phyloP scores from a whole-genome alignment of 2,329 filamentous ascomycete genomes.

The Penicillium sp. region DNA sequence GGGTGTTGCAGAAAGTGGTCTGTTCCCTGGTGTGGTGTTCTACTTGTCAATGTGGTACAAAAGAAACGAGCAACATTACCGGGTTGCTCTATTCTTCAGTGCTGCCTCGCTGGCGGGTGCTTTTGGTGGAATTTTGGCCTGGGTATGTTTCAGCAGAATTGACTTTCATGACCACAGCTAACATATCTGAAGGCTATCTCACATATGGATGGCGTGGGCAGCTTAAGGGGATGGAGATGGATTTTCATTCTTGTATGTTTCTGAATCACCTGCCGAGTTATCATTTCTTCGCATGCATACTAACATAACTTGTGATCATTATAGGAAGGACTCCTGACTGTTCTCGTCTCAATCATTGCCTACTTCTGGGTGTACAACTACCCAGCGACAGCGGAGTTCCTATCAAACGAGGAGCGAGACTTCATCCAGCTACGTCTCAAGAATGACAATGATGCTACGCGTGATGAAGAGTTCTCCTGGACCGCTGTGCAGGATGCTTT shows the following conservation, averaged over 20 bases:
- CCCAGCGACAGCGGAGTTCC: slow-evolving; percentile 43
- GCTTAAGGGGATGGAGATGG: slow-evolving; percentile 62
- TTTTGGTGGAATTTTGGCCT: slow-evolving; percentile 63
- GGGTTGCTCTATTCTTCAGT: slow-evolving; percentile 58
- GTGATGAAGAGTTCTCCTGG: slow-evolving; percentile 70
- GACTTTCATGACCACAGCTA: not conserved
- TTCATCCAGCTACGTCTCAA: slow-evolving; percentile 65
- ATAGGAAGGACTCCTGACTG: slow-evolving; percentile 69
- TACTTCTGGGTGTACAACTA: slow-evolving; percentile 48
- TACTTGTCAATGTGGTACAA: slow-evolving; percentile 67
- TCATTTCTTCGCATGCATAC: not conserved
- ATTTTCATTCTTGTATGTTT: slow-evolving; percentile 59
- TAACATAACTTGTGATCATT: not conserved
- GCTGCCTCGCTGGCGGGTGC: slow-evolving; percentile 60
- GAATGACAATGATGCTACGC: slow-evolving; percentile 68
- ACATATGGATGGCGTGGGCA: slow-evolving; percentile 49
- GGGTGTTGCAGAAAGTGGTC: slow-evolving; percentile 54
- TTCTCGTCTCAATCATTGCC: slow-evolving; percentile 50
- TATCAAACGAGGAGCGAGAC: slow-evolving; percentile 53
- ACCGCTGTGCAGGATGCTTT: slow-evolving; percentile 63
- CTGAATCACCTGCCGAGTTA: not conserved
- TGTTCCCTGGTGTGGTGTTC: slow-evolving; percentile 58
- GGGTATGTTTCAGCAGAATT: slow-evolving; percentile 24
- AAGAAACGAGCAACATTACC: slow-evolving; percentile 11
- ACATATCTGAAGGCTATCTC: slow-evolving; percentile 46